These are phyloP conservation scores for Rhizopogon sp. DNA, from an alignment of 768 basidiomycete species.

Conservation along the genomic window DNA sequence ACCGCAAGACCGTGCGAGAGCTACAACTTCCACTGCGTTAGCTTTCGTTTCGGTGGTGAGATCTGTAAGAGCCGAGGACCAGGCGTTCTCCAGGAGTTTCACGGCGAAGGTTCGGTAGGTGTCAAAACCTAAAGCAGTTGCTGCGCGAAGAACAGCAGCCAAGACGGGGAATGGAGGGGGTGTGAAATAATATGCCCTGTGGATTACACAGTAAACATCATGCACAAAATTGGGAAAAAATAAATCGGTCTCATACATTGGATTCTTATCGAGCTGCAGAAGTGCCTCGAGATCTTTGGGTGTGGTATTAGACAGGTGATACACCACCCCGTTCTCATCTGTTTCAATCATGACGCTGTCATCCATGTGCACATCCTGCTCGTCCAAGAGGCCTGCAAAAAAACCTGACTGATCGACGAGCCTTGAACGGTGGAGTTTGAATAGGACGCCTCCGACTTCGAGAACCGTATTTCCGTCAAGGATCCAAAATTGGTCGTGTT, in stretches of 20 bases:
- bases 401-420: constrained; percentile 27
- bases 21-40: constrained; percentile 25
- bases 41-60: constrained; percentile 10
- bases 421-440: constrained; percentile 32
- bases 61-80: constrained; percentile 19
- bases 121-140: constrained; percentile 28
- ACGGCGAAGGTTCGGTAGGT: constrained; percentile 24
- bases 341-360: constrained; percentile 2
- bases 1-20: constrained; percentile 24
- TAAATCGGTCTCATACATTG: neutral
- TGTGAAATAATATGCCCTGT: neutral
- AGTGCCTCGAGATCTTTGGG: constrained; percentile 1
- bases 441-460: constrained; percentile 28
- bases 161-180: constrained; percentile 10
- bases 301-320: neutral
- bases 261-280: constrained; percentile 1
- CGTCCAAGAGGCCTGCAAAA: constrained; percentile 24
- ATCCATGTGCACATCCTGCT: constrained; percentile 11
- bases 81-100: constrained; percentile 25
- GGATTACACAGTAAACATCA: neutral
- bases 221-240: neutral
- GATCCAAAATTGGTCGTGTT: constrained; percentile 26
- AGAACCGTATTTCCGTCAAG: constrained; percentile 32
- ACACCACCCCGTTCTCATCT: neutral
- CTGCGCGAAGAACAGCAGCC: constrained; percentile 30